phyloP scores from a whole-genome alignment of 148 eudicot genomes.

The Vaccinium macrocarpon region DNA sequence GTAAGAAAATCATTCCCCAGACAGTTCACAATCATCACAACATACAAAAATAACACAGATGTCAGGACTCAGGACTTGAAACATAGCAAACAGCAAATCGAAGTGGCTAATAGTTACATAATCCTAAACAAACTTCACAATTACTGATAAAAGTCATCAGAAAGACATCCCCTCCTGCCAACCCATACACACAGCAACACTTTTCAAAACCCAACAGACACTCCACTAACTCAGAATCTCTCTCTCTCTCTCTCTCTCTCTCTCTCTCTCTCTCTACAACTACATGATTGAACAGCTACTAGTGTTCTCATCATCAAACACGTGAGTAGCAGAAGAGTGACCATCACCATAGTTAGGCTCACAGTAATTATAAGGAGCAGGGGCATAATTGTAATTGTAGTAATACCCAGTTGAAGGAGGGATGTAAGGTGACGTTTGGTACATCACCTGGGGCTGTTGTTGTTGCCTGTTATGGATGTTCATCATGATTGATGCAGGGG shows the following conservation, averaged over 20 bases:
- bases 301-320: slow-evolving; percentile 59
- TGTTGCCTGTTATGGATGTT: slow-evolving; percentile 50
- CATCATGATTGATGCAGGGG: slow-evolving; percentile 45
- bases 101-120: neutral
- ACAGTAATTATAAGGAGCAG: slow-evolving; percentile 34
- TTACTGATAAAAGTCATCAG: neutral
- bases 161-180: neutral
- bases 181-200: neutral
- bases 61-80: neutral
- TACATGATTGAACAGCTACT: slow-evolving; percentile 68
- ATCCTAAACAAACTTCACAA: neutral
- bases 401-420: slow-evolving; percentile 62
- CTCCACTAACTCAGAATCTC: neutral
- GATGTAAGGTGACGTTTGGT: slow-evolving; percentile 59
- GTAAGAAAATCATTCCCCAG: neutral
- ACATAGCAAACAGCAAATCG: neutral
- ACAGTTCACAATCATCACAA: neutral
- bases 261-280: neutral
- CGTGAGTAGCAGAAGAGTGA: slow-evolving; percentile 32
- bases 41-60: neutral
- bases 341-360: slow-evolving; percentile 29
- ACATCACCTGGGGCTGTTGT: slow-evolving; percentile 70
- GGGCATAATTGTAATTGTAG: slow-evolving; percentile 54
- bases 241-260: neutral
- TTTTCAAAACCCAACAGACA: neutral